Conservation (phyloP, 192 early-diverging fungal species). For the Tieghemiomyces parasiticus region DNA sequence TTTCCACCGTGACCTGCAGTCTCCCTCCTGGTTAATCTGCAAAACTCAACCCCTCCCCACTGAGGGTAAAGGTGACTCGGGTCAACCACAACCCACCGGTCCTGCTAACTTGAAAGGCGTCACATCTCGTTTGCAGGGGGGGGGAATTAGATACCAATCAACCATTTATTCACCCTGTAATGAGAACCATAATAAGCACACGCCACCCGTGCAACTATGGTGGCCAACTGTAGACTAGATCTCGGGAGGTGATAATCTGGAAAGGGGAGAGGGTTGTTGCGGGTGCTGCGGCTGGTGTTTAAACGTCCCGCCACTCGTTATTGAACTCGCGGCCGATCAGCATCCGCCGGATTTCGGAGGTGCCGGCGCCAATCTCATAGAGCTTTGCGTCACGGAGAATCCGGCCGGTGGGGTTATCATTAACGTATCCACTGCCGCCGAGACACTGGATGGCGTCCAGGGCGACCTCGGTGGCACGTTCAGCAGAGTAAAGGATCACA, state of each 20-base stretch:
- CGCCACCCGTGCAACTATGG: too few species aligned
- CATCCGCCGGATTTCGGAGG: conserved; percentile 85
- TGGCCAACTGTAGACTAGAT: background rate
- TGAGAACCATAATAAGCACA: background rate
- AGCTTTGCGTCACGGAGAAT: conserved; percentile 86
- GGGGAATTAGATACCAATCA: background rate
- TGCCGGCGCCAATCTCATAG: conserved; percentile 95
- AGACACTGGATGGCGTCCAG: conserved; percentile 89
- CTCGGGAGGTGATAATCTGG: background rate
- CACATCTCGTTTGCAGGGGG: background rate
- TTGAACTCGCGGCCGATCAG: conserved; percentile 75
- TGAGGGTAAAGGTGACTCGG: too few species aligned
- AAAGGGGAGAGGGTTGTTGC: background rate
- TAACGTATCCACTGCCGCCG: conserved; percentile 92
- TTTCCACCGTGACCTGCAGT: too few species aligned
- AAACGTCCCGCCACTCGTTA: too few species aligned
- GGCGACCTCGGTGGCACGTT: conserved; percentile 84
- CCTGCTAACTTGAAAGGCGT: too few species aligned
- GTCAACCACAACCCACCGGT: too few species aligned
- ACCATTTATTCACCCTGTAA: background rate
- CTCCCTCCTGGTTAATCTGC: too few species aligned
- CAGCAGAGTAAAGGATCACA: conserved; percentile 84
- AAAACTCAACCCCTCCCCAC: too few species aligned
- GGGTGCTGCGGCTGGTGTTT: conserved; percentile 12
- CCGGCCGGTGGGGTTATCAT: conserved; percentile 78